These are phyloP conservation scores for Vitis hybrid DNA, from an alignment of 177 flowering plant species.

Conservation along the genomic window DNA sequence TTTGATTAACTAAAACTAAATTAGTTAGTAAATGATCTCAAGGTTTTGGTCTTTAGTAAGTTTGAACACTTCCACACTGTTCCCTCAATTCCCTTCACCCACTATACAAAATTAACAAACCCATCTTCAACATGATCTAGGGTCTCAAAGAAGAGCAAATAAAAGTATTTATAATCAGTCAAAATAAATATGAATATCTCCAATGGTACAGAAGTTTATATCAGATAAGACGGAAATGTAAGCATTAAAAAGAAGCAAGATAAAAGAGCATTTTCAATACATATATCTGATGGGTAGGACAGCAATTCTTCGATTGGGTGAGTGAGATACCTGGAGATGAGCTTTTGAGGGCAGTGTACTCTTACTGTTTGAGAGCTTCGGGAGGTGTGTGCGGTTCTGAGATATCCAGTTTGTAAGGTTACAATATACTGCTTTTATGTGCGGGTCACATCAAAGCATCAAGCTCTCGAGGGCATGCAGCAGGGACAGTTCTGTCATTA, in stretches of 20 bases:
- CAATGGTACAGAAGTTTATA: too few relatives aligned
- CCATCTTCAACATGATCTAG: too few relatives aligned
- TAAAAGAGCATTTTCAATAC: neutral
- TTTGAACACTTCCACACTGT: too few relatives aligned
- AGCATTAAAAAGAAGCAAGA: neutral
- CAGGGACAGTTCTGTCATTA: conserved; percentile 6
- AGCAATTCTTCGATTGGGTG: neutral
- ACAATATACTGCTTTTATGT: neutral
- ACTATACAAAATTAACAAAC: too few relatives aligned
- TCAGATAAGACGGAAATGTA: neutral
- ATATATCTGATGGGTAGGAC: neutral
- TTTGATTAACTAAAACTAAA: too few relatives aligned
- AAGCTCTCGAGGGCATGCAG: neutral
- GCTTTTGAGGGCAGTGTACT: conserved; percentile 1
- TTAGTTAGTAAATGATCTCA: too few relatives aligned
- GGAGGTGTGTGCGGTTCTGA: neutral
- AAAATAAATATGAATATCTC: too few relatives aligned
- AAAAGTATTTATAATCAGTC: too few relatives aligned
- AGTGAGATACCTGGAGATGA: neutral
- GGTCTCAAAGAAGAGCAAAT: too few relatives aligned
- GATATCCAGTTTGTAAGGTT: neutral
- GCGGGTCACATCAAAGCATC: conserved; percentile 8
- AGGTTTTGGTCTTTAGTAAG: too few relatives aligned
- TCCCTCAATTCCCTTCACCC: too few relatives aligned
- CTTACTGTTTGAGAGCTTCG: conserved; percentile 6